Percentiles rank a stretch among this genome's conserved stretches.
Conservation (phyloP, 371 early-diverging fungal genomes). For the Actinomortierella ambigua region DNA sequence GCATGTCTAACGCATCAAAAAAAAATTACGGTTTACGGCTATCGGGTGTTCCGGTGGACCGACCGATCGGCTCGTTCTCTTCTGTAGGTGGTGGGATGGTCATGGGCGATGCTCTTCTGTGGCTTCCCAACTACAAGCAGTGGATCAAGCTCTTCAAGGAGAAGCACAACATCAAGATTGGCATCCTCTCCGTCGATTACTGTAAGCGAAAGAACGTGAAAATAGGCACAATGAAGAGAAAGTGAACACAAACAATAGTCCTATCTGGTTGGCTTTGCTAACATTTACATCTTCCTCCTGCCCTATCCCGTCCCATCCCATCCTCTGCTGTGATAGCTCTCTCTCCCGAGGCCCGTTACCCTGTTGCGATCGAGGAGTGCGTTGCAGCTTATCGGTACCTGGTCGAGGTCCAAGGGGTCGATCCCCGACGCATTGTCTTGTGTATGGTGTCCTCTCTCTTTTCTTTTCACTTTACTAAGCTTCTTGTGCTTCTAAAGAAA, state of each 20-base stretch:
- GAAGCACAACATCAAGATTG: constrained; percentile 55
- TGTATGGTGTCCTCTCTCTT: constrained; percentile 13
- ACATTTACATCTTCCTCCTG: too few species aligned
- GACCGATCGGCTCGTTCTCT: background rate
- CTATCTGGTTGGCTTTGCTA: too few species aligned
- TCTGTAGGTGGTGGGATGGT: constrained; percentile 43
- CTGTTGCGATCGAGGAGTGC: constrained; percentile 52
- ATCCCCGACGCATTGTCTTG: constrained; percentile 35
- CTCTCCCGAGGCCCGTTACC: constrained; percentile 50
- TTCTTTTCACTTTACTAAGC: background rate
- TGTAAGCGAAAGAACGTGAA: constrained; percentile 26
- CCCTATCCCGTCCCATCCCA: background rate
- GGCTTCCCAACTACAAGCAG: constrained; percentile 25
- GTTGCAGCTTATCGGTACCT: constrained; percentile 54
- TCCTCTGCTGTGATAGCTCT: constrained; percentile 14
- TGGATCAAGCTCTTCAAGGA: constrained; percentile 56
- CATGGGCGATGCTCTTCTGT: constrained; percentile 40
- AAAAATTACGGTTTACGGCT: too few species aligned
- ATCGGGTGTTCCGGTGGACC: too few species aligned
- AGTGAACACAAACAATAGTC: too few species aligned
- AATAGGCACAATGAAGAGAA: too few species aligned
- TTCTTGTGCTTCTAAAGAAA: too few species aligned
- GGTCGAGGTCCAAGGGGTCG: constrained; percentile 30
- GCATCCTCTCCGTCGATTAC: constrained; percentile 60
- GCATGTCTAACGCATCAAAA: too few species aligned